Percentiles rank a stretch among this genome's conserved stretches.
These are phyloP conservation scores for Glomus cerebriforme DNA, from an alignment of 192 early-diverging fungal genomes.

Conservation along the genomic window DNA sequence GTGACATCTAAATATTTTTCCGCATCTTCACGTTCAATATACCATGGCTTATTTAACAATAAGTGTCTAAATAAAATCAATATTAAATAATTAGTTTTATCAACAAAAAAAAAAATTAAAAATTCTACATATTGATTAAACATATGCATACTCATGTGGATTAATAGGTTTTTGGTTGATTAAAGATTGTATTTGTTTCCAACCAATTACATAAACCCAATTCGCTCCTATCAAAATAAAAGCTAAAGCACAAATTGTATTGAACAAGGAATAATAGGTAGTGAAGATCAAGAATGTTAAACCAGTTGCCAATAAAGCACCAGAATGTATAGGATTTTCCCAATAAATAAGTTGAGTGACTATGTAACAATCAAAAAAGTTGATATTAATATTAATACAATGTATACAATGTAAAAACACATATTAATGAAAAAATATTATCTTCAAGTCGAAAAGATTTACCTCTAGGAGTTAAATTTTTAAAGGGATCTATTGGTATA, in stretches of 20 bases:
- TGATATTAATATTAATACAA: no score
- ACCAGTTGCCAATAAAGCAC: background rate
- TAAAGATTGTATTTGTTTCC: background rate
- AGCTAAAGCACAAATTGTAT: background rate
- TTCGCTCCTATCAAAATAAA: background rate
- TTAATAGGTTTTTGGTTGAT: background rate
- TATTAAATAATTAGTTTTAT: background rate
- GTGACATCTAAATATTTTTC: constrained; percentile 3
- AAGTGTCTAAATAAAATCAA: background rate
- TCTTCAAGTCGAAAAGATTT: no score
- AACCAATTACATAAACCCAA: background rate
- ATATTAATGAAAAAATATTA: no score
- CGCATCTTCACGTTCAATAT: background rate
- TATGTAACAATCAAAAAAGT: background rate
- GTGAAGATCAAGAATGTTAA: background rate
- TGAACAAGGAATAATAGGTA: background rate
- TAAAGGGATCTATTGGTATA: no score
- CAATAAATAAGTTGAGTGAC: background rate
- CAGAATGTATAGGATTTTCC: constrained; percentile 14
- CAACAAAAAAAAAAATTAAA: background rate
- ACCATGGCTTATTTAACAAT: background rate
- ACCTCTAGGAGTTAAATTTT: no score
- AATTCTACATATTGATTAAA: background rate
- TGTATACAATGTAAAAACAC: no score
- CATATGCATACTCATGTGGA: background rate